A percentile compares a stretch with the other conserved stretches of the same genome.
Conservation (phyloP, 2,329 filamentous ascomycete genomes). For the Colletotrichum tropicale region DNA sequence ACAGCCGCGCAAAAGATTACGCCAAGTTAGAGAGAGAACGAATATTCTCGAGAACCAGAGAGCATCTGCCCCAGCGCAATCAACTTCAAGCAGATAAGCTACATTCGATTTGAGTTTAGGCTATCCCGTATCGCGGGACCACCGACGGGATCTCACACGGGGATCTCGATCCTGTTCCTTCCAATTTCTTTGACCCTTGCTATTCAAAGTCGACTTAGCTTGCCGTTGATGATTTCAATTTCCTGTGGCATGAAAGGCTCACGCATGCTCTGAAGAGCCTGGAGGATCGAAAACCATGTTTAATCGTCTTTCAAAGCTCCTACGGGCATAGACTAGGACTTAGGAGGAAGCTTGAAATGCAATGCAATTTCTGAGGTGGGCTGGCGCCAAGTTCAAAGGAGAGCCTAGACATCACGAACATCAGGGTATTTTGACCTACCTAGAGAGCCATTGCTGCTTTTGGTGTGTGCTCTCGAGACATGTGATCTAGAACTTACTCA, state of each 20-base stretch:
- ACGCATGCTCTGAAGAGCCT: not conserved
- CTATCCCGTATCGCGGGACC: not conserved
- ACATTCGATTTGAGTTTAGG: not conserved
- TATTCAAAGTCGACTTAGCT: not conserved
- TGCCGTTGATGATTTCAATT: not conserved
- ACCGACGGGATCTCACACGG: not conserved
- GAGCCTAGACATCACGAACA: not conserved
- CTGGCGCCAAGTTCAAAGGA: not conserved
- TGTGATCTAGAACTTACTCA: rapidly evolving
- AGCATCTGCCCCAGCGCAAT: not conserved
- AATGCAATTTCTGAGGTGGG: not conserved
- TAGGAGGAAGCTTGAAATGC: not conserved
- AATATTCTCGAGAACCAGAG: not conserved
- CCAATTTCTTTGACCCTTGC: not conserved
- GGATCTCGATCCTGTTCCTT: not conserved
- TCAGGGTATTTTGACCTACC: not conserved
- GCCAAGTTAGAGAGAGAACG: not conserved
- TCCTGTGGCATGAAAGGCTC: not conserved
- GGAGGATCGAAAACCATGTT: not conserved
- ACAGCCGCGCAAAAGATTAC: not conserved
- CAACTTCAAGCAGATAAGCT: not conserved
- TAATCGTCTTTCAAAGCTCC: not conserved
- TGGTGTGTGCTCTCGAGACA: rapidly evolving
- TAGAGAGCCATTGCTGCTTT: not conserved
- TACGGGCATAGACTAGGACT: not conserved